These are phyloP conservation scores for Sextonia rubra DNA, from an alignment of 164 flowering plant species.

Conservation along the genomic window DNA sequence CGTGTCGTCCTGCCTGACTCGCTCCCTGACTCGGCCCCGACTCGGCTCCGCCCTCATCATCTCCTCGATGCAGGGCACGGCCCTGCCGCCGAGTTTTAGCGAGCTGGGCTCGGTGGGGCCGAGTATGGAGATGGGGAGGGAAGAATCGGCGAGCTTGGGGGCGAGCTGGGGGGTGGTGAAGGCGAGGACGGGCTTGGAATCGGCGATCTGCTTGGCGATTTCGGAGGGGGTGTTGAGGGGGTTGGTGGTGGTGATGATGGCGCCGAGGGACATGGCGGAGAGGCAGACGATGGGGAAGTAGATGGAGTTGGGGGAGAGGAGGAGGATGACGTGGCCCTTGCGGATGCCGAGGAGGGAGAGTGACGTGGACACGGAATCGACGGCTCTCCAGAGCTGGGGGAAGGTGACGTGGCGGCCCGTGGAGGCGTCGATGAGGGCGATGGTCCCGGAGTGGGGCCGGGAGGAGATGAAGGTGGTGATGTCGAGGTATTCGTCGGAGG, in stretches of 20 bases:
- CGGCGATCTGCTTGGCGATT: slow-evolving; percentile 64
- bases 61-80: slow-evolving; percentile 29
- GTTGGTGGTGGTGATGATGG: slow-evolving; percentile 80
- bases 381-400: slow-evolving; percentile 58
- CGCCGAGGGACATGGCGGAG: slow-evolving; percentile 80
- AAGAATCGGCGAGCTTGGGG: slow-evolving; percentile 53
- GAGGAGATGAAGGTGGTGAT: slow-evolving; percentile 82
- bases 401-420: slow-evolving; percentile 65
- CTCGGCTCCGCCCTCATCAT: slow-evolving; percentile 44
- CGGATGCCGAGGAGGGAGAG: slow-evolving; percentile 58
- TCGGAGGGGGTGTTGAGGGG: slow-evolving; percentile 80
- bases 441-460: slow-evolving; percentile 50
- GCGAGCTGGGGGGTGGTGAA: slow-evolving; percentile 53
- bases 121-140: slow-evolving; percentile 51
- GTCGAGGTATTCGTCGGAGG: slow-evolving; percentile 47
- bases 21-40: slow-evolving; percentile 33
- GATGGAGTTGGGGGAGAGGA: slow-evolving; percentile 89
- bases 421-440: slow-evolving; percentile 84
- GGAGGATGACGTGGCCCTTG: slow-evolving; percentile 77
- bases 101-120: slow-evolving; percentile 17
- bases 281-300: slow-evolving; percentile 74
- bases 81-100: background rate
- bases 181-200: slow-evolving; percentile 73
- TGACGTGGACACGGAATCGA: slow-evolving; percentile 50
- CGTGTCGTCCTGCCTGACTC: slow-evolving; percentile 64